Base-by-base conservation (phyloP, 306 rosid genomes). In the Acacia confusa region DNA sequence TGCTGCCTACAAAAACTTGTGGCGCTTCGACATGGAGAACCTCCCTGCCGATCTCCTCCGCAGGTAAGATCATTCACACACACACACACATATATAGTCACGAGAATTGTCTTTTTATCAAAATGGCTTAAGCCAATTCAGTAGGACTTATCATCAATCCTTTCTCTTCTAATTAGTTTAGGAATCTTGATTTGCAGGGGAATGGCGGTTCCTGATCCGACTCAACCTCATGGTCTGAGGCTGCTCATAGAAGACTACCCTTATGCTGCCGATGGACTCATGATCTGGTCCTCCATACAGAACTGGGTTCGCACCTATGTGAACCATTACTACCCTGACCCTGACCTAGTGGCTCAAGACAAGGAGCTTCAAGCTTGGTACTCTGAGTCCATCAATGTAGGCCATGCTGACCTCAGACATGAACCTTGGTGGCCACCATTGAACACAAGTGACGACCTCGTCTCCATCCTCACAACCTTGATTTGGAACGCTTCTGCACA, bases 401-500 rank as follows among this genome's bases (percentile, higher is more conserved):
- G 99, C 38, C 99, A 95, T 57, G 92, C 93, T 1, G 99, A 95
- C 85, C 80, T 88, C 7, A 77, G 85, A 40, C 68, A 95, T 3
- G 92, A 85, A 52, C 81, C 78, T 41, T 95, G 99, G 99, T 95
- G 99, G 99, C 97, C 99, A 1, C 81, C 86, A 41, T 20, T 95
- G 84, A 81, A 79, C 80, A 86, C 75, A 4, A 76, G 83, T 61
- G 96, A 90, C n/a, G 89, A 85, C 81, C 92, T 95, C 17, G 88
- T 89, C 57, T 82, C 88, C 0, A 70, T 95, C 17, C 91, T 95
- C 68, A 88, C 94, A 30, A 95, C 93, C 32, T 73, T 95, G 38
- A 92, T 95, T 40, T 95, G 99, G 99, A 86, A 90, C 48, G 90
- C 94, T 0, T 95, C 99, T 0, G 99, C 99, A 10, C 99, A 95